Conservation (phyloP, 1,284 basidiomycete genomes). For the Peniophora sp. region DNA sequence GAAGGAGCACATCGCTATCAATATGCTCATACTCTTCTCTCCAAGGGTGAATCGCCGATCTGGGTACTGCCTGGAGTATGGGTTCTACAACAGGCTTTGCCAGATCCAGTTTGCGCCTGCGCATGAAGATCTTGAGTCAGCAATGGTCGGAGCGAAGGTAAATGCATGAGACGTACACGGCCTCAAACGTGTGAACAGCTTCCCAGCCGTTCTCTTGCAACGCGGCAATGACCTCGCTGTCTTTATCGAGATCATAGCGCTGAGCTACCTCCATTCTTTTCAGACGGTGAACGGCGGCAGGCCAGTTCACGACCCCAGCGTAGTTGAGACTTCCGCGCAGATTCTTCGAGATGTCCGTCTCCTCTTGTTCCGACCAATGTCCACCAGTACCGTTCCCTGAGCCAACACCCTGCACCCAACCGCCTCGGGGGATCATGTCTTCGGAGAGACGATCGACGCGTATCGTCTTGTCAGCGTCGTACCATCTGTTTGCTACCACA, state of each 20-base stretch:
- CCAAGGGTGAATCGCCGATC: conserved; percentile 22
- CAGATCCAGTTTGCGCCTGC: conserved; percentile 21
- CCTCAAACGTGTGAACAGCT: conserved; percentile 25
- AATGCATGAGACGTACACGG: conserved; percentile 17
- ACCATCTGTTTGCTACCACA: conserved; percentile 28
- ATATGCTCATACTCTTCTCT: conserved; percentile 24
- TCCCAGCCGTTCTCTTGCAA: conserved; percentile 24
- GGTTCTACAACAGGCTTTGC: conserved; percentile 30
- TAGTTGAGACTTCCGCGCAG: neutral
- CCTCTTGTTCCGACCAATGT: neutral
- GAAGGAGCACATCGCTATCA: conserved; percentile 25
- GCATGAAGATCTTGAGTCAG: too few species aligned
- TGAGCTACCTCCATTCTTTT: neutral
- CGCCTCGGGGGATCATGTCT: conserved; percentile 24
- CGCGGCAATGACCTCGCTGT: conserved; percentile 19
- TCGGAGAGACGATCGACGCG: conserved; percentile 28
- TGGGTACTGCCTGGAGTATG: conserved; percentile 23
- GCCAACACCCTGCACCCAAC: conserved; percentile 12
- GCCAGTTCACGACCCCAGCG: neutral
- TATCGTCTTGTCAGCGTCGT: conserved; percentile 23
- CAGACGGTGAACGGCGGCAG: neutral
- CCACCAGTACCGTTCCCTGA: neutral
- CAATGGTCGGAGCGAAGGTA: neutral
- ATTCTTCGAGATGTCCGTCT: neutral
- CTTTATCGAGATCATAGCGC: conserved; percentile 6